Percentiles rank a stretch among this genome's conserved stretches.
Evolutionary conservation across 345 rosid species (phyloP).

Genomic region (Psidium friedrichsthalianum): DNA sequence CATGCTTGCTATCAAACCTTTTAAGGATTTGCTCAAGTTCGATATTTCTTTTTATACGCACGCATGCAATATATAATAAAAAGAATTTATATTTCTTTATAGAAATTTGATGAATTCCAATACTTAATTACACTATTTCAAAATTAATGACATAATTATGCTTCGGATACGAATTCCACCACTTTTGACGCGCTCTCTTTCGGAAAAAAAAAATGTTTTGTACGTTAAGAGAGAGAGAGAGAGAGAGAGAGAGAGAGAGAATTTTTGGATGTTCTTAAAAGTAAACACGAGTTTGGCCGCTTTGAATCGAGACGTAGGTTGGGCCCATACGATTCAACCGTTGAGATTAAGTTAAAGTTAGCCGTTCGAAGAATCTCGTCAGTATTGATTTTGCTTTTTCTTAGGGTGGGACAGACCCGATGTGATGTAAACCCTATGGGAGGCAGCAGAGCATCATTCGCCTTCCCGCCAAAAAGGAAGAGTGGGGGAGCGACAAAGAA

Average conservation of each 20-base stretch:
- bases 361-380: neutral
- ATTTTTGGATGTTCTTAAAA: neutral
- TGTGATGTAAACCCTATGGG: neutral
- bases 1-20: no score
- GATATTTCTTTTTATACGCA: neutral
- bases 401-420: neutral
- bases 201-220: no score
- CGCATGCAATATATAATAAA: no score
- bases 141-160: neutral
- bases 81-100: no score
- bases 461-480: neutral
- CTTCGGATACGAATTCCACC: fast-evolving
- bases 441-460: neutral
- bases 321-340: neutral
- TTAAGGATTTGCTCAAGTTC: no score
- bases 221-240: no score
- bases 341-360: neutral
- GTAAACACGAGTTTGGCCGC: neutral
- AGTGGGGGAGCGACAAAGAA: neutral
- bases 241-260: no score
- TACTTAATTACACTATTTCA: neutral
- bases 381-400: neutral
- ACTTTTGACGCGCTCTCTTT: neutral
- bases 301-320: neutral
- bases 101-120: neutral